Evolutionary conservation across 2,329 filamentous ascomycete species (phyloP), one percentile per base, ranked within the genome.

Genomic region (Amauroascus verrucosus): DNA sequence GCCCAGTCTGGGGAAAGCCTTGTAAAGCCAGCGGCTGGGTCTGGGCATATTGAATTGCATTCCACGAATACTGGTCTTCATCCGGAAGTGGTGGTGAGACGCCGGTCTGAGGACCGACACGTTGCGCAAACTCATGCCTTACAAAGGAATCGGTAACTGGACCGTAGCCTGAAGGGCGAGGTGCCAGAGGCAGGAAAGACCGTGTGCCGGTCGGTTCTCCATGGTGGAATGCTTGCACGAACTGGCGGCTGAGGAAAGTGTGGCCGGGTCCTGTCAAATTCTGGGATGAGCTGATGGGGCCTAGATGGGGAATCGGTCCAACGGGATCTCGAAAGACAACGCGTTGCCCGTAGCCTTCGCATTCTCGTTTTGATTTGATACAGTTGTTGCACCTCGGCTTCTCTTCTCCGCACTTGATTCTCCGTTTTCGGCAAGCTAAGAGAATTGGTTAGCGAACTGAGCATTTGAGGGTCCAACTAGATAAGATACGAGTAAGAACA

Each of bases 381-480:
- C 72, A 74, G 58, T 74, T 72, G 56, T 67, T 70, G 63, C 72
- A 74, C 43, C 67, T 67, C 13, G 72, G 72, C 54, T 73, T 73
- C 63, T 88, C 87, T 68, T 97, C 93, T 57, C 93, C 93, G 69
- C 93, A 98, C 71, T 97, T 98, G 70, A 98, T 97, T 58, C 93
- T 86, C 51, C 93, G 84, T 71, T 87, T 91, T 58, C 93, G 85
- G 71, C 93, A 98, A 54, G 93, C 86, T 90, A 59, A 53, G 47
- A 32, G 50, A 59, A 35, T 6, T 8, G 38, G 54, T 54, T 32
- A 16, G 51, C 56, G n/a, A 58, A 52, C 24, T 11, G 16, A 16
- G n/a, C 14, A 43, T 32, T 24, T 28, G 8, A 38, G 22, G 33
- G 28, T 13, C 18, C 26, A 30, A 13, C 35, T 43, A 26, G 18